Base-by-base conservation (phyloP, 768 basidiomycete genomes). In the Lactifluus pinguis region DNA sequence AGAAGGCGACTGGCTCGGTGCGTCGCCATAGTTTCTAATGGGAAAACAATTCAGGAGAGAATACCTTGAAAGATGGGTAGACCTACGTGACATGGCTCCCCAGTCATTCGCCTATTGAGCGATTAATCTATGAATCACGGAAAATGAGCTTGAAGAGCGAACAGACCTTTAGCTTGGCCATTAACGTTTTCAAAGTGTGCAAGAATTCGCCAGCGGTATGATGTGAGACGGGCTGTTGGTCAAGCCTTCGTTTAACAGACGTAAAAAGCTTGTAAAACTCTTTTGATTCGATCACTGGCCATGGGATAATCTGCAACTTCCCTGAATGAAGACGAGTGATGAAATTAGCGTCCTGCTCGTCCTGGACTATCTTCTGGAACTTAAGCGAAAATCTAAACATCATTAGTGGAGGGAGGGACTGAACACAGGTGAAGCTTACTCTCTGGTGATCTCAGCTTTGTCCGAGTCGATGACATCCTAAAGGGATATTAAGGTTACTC, bases 401-500 rank as follows among this genome's bases (percentile, higher is more conserved):
- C 52, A 11, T 47, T 30, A 47, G 30, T 38, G 32, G 49, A 48
- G 7, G n/a, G n/a, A n/a, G 30, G 15, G 30, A 32, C 2, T 30
- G 5, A 9, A 13, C 9, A n/a, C 19, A 36, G n/a, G 47, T 32
- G 1, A n/a, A 21, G 34, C 81, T 54, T 56, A 84, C 84, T 85
- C 84, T 68, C 74, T 73, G 6, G 77, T 77, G 29, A 86, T 82
- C 56, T 85, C 83, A 1, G 67, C 71, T 67, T 78, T 80, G 70
- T 85, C 84, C 0, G 80, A 79, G 59, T 85, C 84, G 1, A 84
- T 78, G 14, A 85, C 84, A 48, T 86, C 85, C 83, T 85, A 57
- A 36, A 5, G 50, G 17, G 7, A 7, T 25, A n/a, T 25, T n/a
- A n/a, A 17, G 41, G 49, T n/a, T n/a, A 10, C 13, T 25, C 32